Evolutionary conservation across 1,284 basidiomycete species (phyloP).

Genomic region (Fomes fomentarius): DNA sequence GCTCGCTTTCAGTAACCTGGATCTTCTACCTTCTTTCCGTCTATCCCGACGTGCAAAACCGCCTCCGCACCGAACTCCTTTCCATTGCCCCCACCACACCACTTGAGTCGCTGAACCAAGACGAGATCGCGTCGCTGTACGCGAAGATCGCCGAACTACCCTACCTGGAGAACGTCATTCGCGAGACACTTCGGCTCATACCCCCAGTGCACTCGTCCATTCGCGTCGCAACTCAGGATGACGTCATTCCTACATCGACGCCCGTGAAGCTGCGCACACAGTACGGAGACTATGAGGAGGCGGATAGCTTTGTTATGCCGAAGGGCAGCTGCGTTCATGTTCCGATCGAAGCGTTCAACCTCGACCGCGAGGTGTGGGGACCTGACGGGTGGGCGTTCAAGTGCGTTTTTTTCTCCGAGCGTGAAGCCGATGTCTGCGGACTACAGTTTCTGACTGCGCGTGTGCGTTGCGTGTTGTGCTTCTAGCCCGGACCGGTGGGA

Average conservation of each 20-base stretch:
- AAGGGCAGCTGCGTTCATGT: slow-evolving; percentile 78
- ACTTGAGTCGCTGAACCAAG: slow-evolving; percentile 50
- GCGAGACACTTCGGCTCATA: slow-evolving; percentile 74
- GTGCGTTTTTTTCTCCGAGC: slow-evolving; percentile 44
- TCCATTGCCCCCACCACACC: slow-evolving; percentile 41
- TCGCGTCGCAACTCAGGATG: slow-evolving; percentile 73
- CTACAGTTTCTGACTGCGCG: neutral
- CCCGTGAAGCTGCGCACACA: slow-evolving; percentile 51
- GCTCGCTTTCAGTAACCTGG: slow-evolving; percentile 80
- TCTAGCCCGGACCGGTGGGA: slow-evolving; percentile 81
- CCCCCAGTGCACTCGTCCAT: slow-evolving; percentile 83
- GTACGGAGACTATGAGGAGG: slow-evolving; percentile 49
- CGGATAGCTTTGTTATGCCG: slow-evolving; percentile 52
- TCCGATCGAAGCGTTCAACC: slow-evolving; percentile 76
- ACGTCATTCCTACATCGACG: slow-evolving; percentile 70
- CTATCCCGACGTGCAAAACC: slow-evolving; percentile 63
- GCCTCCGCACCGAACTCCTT: slow-evolving; percentile 64
- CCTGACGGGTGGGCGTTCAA: slow-evolving; percentile 76
- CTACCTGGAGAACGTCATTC: slow-evolving; percentile 76
- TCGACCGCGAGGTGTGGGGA: slow-evolving; percentile 77
- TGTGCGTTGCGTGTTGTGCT: neutral
- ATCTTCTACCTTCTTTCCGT: slow-evolving; percentile 70
- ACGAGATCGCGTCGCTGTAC: slow-evolving; percentile 66
- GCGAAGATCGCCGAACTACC: slow-evolving; percentile 61
- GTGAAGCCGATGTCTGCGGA: neutral